Conservation (phyloP, 2,329 filamentous ascomycete species). For the Dactylonectria macrodidyma region DNA sequence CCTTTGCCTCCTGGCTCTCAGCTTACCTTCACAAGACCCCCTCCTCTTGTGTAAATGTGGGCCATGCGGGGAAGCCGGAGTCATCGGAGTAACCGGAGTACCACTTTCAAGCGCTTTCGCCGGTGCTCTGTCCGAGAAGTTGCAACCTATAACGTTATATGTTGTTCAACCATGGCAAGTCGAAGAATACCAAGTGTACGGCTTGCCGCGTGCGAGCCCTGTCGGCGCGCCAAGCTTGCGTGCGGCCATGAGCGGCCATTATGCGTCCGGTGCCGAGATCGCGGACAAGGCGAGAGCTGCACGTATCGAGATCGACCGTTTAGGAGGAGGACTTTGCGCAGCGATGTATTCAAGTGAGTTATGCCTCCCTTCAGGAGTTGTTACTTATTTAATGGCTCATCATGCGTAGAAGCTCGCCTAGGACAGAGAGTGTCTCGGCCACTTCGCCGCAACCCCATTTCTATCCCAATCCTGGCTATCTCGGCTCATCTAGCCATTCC, state of each 20-base stretch:
- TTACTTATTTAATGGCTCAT: not conserved
- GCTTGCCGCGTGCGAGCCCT: conserved; percentile 26
- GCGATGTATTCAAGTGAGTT: conserved; percentile 10
- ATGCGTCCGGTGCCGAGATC: conserved; percentile 21
- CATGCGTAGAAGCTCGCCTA: conserved; percentile 5
- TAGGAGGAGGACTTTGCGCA: conserved; percentile 4
- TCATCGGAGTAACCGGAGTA: conserved; percentile 3
- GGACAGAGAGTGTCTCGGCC: not conserved
- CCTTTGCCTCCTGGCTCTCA: no score
- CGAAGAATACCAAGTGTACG: conserved; percentile 12
- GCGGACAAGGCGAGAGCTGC: conserved; percentile 10
- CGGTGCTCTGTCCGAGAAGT: not conserved
- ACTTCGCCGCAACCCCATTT: conserved; percentile 13
- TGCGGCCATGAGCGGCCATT: conserved; percentile 26
- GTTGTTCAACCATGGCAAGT: not conserved
- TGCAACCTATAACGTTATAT: not conserved
- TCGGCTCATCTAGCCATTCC: conserved; percentile 23
- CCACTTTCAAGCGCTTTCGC: not conserved
- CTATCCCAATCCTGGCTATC: conserved; percentile 28
- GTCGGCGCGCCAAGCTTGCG: conserved; percentile 21
- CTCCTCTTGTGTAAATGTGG: not conserved
- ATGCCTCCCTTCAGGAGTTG: not conserved
- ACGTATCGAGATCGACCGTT: conserved; percentile 24
- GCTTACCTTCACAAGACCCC: no score
- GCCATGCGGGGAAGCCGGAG: not conserved